Percentiles rank a stretch among this genome's conserved stretches.
Conservation (phyloP, 2,329 filamentous ascomycete species). For the Trichoderma aggressivum region DNA sequence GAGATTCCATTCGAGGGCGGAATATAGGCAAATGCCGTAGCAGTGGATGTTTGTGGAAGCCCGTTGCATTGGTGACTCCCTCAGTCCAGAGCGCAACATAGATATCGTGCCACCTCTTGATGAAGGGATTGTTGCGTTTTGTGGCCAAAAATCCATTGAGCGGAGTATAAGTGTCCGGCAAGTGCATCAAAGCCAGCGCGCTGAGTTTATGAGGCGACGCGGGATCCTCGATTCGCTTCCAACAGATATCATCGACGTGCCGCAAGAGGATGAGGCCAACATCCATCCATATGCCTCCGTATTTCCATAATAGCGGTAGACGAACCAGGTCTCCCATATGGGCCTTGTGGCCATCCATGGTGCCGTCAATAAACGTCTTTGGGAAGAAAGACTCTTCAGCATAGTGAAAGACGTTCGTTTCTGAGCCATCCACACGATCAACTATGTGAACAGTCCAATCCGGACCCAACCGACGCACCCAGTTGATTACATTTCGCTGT, state of each 20-base stretch:
- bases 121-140: conserved; percentile 41
- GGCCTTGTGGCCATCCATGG: conserved; percentile 43
- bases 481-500: conserved; percentile 37
- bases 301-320: conserved; percentile 37
- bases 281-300: conserved; percentile 45
- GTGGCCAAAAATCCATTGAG: conserved; percentile 44
- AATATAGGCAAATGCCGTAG: conserved; percentile 10
- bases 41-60: conserved; percentile 34
- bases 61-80: conserved; percentile 29
- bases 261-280: conserved; percentile 41
- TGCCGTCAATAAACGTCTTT: conserved; percentile 39
- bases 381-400: conserved; percentile 36
- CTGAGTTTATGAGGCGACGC: conserved; percentile 32
- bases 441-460: conserved; percentile 41
- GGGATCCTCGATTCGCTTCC: conserved; percentile 38
- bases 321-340: conserved; percentile 49
- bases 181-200: background rate
- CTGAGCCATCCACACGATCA: conserved; percentile 36
- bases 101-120: conserved; percentile 41
- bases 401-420: conserved; percentile 36
- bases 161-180: background rate
- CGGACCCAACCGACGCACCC: conserved; percentile 35
- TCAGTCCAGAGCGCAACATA: conserved; percentile 37
- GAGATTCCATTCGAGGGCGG: background rate
- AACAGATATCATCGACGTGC: conserved; percentile 41